Evolutionary conservation across 345 rosid genomes (phyloP).

Genomic region (Hibiscus tridactylites): DNA sequence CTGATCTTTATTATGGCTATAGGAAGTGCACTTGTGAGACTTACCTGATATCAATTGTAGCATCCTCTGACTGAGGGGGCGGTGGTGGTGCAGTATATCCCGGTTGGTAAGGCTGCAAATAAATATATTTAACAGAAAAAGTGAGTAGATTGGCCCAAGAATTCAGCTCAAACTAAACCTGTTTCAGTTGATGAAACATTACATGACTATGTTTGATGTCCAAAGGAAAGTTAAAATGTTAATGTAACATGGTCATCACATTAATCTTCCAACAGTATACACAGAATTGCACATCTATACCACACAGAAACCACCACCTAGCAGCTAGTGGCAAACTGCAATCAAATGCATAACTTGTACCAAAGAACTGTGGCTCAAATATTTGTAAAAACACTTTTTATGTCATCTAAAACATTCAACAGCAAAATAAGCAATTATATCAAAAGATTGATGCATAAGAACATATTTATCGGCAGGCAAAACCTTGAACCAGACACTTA

Average conservation of each 20-base stretch:
- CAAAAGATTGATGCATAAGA: neutral
- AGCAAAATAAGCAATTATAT: neutral
- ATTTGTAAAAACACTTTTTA: neutral
- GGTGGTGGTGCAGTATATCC: slow-evolving; percentile 84
- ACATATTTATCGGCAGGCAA: neutral
- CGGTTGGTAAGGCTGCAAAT: slow-evolving; percentile 69
- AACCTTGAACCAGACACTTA: neutral
- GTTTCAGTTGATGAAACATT: neutral
- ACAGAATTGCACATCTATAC: neutral
- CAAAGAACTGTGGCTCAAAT: neutral
- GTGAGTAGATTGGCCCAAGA: neutral
- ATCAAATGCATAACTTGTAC: neutral
- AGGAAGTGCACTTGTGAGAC: slow-evolving; percentile 6
- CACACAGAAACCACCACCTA: neutral
- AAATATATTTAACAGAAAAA: neutral
- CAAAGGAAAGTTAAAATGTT: neutral
- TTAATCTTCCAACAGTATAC: neutral
- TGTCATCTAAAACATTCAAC: neutral
- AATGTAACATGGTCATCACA: neutral
- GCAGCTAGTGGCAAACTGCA: neutral
- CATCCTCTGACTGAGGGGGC: slow-evolving; percentile 46
- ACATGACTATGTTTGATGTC: neutral
- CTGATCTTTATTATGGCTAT: neutral
- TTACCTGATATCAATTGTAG: slow-evolving; percentile 79
- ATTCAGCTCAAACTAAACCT: neutral